Percentiles rank a stretch among this genome's conserved stretches.
Conservation (phyloP, 2,329 filamentous ascomycete genomes). For the Apiospora rasikravindrae region DNA sequence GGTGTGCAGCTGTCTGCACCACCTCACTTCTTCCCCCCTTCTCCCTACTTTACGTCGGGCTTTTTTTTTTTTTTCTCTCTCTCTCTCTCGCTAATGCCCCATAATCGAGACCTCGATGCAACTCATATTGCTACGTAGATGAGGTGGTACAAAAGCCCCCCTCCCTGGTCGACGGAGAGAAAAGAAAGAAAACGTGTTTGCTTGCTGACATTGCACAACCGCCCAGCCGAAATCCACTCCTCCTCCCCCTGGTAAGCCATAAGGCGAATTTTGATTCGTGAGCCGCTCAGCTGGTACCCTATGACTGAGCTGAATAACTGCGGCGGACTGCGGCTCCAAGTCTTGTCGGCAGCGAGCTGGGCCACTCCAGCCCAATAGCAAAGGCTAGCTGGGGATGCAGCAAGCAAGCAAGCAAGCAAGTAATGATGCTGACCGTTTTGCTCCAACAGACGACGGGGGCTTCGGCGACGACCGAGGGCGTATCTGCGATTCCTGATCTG, state of each 20-base stretch:
- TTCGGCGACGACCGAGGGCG: not conserved
- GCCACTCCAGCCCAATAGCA: too few species aligned
- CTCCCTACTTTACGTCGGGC: not conserved
- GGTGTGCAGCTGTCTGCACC: not conserved
- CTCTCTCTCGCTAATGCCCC: not conserved
- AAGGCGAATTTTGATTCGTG: conserved; percentile 8
- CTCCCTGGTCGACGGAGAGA: not conserved
- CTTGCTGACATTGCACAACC: not conserved
- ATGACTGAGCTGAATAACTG: not conserved
- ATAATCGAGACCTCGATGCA: not conserved
- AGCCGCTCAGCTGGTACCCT: conserved; percentile 5
- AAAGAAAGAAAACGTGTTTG: conserved; percentile 1
- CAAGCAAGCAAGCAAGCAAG: too few species aligned
- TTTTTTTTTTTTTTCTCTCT: too few species aligned
- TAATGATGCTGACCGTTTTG: too few species aligned
- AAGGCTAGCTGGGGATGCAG: too few species aligned
- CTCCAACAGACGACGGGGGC: not conserved
- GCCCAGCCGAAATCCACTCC: not conserved
- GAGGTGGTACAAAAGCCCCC: not conserved
- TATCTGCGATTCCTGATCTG: not conserved
- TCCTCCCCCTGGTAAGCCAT: not conserved
- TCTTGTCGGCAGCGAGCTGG: not conserved
- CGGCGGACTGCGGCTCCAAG: not conserved
- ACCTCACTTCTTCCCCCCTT: not conserved
- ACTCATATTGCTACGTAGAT: not conserved